A percentile compares a stretch with the other conserved stretches of the same genome.
Evolutionary conservation across 805 yeast genomes (phyloP).

Genomic region (Zygotorulaspora danielsina): DNA sequence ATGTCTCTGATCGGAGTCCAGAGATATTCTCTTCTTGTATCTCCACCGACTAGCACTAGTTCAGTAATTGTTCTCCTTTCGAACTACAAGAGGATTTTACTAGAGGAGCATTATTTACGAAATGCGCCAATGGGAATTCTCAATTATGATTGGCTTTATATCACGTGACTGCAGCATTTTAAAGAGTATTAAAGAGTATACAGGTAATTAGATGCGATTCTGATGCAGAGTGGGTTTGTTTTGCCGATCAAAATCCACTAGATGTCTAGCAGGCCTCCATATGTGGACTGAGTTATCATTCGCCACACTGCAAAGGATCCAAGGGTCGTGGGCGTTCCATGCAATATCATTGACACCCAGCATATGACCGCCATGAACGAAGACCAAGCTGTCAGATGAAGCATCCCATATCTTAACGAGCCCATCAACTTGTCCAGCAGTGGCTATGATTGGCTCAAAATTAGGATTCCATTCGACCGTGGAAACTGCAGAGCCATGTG

Average conservation of each 20-base stretch:
- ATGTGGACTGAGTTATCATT: slow-evolving; percentile 85
- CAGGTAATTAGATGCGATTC: too few relatives aligned
- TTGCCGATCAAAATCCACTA: too few relatives aligned
- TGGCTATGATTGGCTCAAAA: slow-evolving; percentile 50
- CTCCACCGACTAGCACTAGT: too few relatives aligned
- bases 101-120: too few relatives aligned
- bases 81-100: not conserved
- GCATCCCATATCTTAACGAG: slow-evolving; percentile 61
- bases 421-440: slow-evolving; percentile 62
- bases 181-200: too few relatives aligned
- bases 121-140: too few relatives aligned
- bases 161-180: slow-evolving; percentile 18
- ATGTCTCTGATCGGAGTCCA: not conserved
- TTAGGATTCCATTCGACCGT: slow-evolving; percentile 70
- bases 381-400: slow-evolving; percentile 38
- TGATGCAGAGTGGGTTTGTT: too few relatives aligned
- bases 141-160: slow-evolving; percentile 16
- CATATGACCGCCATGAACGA: slow-evolving; percentile 83
- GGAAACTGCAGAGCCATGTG: slow-evolving; percentile 52
- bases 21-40: too few relatives aligned
- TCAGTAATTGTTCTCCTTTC: not conserved
- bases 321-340: slow-evolving; percentile 73
- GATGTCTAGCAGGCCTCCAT: slow-evolving; percentile 60
- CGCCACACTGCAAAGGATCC: slow-evolving; percentile 71
- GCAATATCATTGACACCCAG: slow-evolving; percentile 78